Evolutionary conservation across 2,329 filamentous ascomycete species (phyloP), one percentile per base, ranked within the genome.

Genomic region (Elsinoe fawcettii): DNA sequence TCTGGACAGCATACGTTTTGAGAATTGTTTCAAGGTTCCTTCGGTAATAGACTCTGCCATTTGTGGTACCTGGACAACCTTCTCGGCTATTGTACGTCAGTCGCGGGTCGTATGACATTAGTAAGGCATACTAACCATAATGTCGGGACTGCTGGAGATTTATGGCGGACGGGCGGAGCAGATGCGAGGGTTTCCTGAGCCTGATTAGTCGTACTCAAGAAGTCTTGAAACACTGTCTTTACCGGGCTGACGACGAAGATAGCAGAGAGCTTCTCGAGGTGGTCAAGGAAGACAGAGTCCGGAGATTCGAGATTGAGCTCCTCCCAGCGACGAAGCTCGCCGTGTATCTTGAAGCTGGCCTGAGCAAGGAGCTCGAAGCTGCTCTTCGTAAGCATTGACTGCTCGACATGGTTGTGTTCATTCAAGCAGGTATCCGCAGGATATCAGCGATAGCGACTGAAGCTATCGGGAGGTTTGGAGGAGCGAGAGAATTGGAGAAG

Each of bases 11-110:
- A 64, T 72, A 82, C 80, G 79, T 77, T 97, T 97, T 67, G 83
- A 87, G 79, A 91, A 97, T 70, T 96, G 90, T 77, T 96, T 96
- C 68, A 99, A 73, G 20, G 93, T 99, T 60, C 93, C 93, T 74
- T 99, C 93, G 44, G 90, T 95, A 72, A 99, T 97, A 51, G 93
- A 97, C 75, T 99, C 93, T 62, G 93, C 93, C 93, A 99, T 97
- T 71, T 93, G 83, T 32, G 93, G 93, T 64, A 97, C 93, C 76
- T 97, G 92, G 73, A 99, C 84, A 62, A 92, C 76, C 64, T 83
- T 86, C 69, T 95, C 90, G 71, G 91, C 91, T 73, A 61, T 44
- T 25, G 16, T 6, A 46, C 4, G 34, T 62, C 44, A 61, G 58
- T 49, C 51, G 5, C 9, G 14, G 22, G 11, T 20, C 3, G 8